Base-by-base conservation (phyloP, 2,329 filamentous ascomycete species). In the Golovinomyces cichoracearum region DNA sequence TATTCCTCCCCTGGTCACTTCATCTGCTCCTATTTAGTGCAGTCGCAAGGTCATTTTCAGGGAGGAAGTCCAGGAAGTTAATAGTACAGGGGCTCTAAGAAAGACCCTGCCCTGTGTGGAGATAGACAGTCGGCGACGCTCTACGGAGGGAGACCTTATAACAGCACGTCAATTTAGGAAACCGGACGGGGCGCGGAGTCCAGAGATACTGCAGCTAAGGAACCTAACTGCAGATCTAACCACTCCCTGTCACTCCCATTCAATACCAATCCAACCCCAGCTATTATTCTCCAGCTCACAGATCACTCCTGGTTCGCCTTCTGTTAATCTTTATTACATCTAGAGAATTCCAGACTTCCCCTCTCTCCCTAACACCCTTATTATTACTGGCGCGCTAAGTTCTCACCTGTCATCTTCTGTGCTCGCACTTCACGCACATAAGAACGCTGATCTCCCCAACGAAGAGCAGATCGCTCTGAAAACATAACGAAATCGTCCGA, bases 401-500 rank as follows among this genome's bases (percentile, higher is more conserved):
- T 33, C n/a, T 33, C 10, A 33, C 31, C 5, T 33, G 6, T 33
- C 31, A 33, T n/a, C 40, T 23, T 44, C 17, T 44, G 21, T 25
- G 40, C 19, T 44, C 40, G 22, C 40, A 29, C 7, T n/a, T 46
- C 26, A 31, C 44, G 19, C 44, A 46, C 44, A 46, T 46, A 46
- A 46, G 44, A 46, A 46, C 44, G 44, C 44, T 46, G 44, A 46
- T 46, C 44, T 25, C 44, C 44, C 44, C 15, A 33, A n/a, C 23
- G 25, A 21, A 17, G 7, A n/a, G 12, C 23, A n/a, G 44, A 46
- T 46, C 44, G 25, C 21, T 33, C 17, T 15, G 13, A 31, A 46
- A 21, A 10, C 17, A 5, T 46, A 46, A 31, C 44, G 27, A 29
- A 46, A 46, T 46, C 44, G 44, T 33, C 26, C 44, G 44, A 26